Conservation (phyloP, 2,329 filamentous ascomycete species). For the Tolypocladium ophioglossoides region DNA sequence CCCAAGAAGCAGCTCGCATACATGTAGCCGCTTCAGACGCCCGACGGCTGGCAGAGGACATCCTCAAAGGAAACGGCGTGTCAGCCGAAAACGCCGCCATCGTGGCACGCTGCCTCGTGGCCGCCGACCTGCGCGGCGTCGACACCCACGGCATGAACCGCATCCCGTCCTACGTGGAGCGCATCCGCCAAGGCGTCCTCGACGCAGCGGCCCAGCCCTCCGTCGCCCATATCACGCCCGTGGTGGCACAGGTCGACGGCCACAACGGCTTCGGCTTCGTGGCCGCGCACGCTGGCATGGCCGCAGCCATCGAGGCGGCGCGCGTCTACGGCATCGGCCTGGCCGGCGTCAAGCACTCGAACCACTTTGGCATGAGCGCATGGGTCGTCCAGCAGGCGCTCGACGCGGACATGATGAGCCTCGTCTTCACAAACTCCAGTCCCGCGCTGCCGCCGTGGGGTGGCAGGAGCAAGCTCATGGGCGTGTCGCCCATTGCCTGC, state of each 20-base stretch:
- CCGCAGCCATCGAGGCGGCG: slow-evolving; percentile 56
- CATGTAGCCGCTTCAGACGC: slow-evolving; percentile 29
- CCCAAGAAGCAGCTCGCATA: slow-evolving; percentile 6
- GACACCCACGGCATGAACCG: slow-evolving; percentile 71
- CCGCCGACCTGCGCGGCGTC: slow-evolving; percentile 67
- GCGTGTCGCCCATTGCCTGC: slow-evolving; percentile 64
- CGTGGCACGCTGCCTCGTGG: slow-evolving; percentile 58
- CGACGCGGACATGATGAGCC: slow-evolving; percentile 58
- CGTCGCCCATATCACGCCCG: slow-evolving; percentile 54
- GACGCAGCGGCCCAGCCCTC: slow-evolving; percentile 48
- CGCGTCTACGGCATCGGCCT: slow-evolving; percentile 60
- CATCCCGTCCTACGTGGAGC: slow-evolving; percentile 66
- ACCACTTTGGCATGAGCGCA: slow-evolving; percentile 76
- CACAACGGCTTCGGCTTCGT: slow-evolving; percentile 69
- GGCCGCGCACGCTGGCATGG: slow-evolving; percentile 56
- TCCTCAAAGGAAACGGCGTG: slow-evolving; percentile 53
- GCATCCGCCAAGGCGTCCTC: slow-evolving; percentile 60
- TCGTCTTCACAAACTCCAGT: slow-evolving; percentile 63
- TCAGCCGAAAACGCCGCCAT: slow-evolving; percentile 45
- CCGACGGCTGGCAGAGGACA: slow-evolving; percentile 35
- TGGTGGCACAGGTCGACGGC: slow-evolving; percentile 57
- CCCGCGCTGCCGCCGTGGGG: slow-evolving; percentile 65
- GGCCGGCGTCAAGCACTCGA: slow-evolving; percentile 64
- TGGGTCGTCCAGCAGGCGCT: slow-evolving; percentile 72
- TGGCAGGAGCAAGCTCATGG: slow-evolving; percentile 57